Conservation (phyloP, 805 yeast species). For the Torulaspora gathmanii region DNA sequence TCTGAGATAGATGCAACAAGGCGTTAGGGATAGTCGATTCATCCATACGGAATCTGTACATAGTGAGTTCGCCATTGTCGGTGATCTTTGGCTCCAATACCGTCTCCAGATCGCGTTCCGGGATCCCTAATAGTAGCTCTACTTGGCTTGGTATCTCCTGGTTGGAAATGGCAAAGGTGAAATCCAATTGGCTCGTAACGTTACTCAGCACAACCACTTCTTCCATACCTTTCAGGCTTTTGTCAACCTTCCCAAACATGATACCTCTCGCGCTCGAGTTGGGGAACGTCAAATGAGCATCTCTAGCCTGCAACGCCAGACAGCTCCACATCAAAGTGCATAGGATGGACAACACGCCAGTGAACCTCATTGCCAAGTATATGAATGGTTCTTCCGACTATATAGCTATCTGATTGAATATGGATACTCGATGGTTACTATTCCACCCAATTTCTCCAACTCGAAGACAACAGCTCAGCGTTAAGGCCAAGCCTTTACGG, state of each 20-base stretch:
- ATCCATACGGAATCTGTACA: constrained; percentile 17
- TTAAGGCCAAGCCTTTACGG: not conserved
- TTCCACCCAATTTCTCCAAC: not conserved
- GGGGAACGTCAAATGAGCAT: constrained; percentile 18
- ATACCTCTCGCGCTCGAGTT: constrained; percentile 11
- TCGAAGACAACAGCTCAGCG: not conserved
- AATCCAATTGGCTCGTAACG: constrained; percentile 18
- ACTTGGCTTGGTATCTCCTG: constrained; percentile 23
- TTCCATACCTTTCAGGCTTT: constrained; percentile 5
- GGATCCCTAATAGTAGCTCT: constrained; percentile 26
- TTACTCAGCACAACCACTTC: constrained; percentile 13
- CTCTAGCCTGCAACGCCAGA: constrained; percentile 13
- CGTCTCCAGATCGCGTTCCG: constrained; percentile 24
- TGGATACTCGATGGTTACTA: not conserved
- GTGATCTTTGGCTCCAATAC: constrained; percentile 20
- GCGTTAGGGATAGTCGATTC: constrained; percentile 21
- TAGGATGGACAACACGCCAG: constrained; percentile 6
- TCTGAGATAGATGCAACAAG: constrained; percentile 21
- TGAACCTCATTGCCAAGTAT: constrained; percentile 10
- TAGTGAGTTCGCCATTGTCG: constrained; percentile 15
- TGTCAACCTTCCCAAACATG: constrained; percentile 15
- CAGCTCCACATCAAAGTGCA: constrained; percentile 9
- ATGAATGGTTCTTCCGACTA: not conserved
- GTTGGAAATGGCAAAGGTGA: constrained; percentile 19
- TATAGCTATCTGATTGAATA: constrained; percentile 2